These are phyloP conservation scores for Thalia dealbata DNA, from an alignment of 176 grass and related monocot species.

Conservation along the genomic window DNA sequence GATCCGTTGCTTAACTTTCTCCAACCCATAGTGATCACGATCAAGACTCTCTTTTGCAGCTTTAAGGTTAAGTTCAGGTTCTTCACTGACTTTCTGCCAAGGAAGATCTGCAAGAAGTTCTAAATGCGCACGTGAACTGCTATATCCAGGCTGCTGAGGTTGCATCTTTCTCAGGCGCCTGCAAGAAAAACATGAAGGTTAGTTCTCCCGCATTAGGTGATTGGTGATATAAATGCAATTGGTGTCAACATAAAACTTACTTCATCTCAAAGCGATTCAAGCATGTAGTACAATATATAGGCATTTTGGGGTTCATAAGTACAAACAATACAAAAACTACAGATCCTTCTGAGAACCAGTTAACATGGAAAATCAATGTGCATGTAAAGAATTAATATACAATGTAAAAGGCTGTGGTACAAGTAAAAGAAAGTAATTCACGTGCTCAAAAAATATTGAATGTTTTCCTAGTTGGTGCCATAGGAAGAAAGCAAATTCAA, in stretches of 20 bases:
- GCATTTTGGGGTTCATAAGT: neutral
- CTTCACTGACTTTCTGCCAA: slow-evolving; percentile 97
- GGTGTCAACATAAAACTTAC: neutral
- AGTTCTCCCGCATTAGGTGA: neutral
- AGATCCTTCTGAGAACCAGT: neutral
- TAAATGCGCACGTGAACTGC: slow-evolving; percentile 83
- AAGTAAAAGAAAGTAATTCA: neutral
- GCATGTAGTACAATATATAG: too few species aligned
- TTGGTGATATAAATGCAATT: neutral
- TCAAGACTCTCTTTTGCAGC: slow-evolving; percentile 93
- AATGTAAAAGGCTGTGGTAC: neutral
- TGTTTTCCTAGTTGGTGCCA: too few species aligned
- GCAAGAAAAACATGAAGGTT: slow-evolving; percentile 11
- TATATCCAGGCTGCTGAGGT: slow-evolving; percentile 98
- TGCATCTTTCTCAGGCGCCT: slow-evolving; percentile 91
- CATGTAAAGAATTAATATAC: neutral
- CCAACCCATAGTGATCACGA: slow-evolving; percentile 71
- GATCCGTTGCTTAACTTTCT: slow-evolving; percentile 93
- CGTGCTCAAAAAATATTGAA: too few species aligned
- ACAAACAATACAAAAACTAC: neutral
- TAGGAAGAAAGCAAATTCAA: too few species aligned
- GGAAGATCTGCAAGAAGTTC: slow-evolving; percentile 95
- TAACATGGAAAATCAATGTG: neutral
- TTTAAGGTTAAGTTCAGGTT: slow-evolving; percentile 76
- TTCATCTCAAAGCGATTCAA: too few species aligned